Base-by-base conservation (phyloP, 2,329 filamentous ascomycete genomes). In the Scolecobasidium constrictum region DNA sequence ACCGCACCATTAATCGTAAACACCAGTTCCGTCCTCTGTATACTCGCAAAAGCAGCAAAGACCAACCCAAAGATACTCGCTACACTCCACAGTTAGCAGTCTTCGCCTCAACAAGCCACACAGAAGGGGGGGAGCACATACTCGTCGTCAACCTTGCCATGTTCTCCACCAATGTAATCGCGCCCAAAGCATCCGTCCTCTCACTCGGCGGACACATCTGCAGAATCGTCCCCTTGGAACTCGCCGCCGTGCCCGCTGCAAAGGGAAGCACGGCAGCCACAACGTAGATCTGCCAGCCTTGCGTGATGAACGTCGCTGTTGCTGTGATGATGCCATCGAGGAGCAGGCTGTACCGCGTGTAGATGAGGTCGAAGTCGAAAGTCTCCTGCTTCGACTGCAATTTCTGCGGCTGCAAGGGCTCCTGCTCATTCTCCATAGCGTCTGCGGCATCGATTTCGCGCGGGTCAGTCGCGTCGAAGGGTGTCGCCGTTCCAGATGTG, bases 151-250 rank as follows among this genome's bases (percentile, higher is more conserved):
- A 59, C 18, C 73, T 65, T 0, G 79, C 81, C 22, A 83, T 69
- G 48, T 82, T 83, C 53, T 86, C 81, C 0, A 85, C 74, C 0
- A 85, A 62, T 0, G 78, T 83, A 11, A 86, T 77, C 0, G 77
- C 79, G 31, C 78, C 77, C 3, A 86, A 62, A 0, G 81, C 81
- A 52, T 86, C 81, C 0, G 74, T 69, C 0, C 80, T 68, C 43
- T 81, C 72, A 0, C 67, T 67, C 2, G 74, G 66, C 0, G 77
- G 64, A 35, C 78, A 78, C 78, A 85, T 81, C 44, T 81, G 74
- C 0, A 82, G 72, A 46, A 85, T 83, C n/a, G 81, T 77, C 1
- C 81, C 81, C 49, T 85, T 86, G 1, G 79, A 78, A 0, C 81
- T 78, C 0, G 79, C 72, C 0, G 78, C 81, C 0, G 80, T 80